Percentiles rank a stretch among this genome's conserved stretches.
These are phyloP conservation scores for Nepenthes gracilis DNA, from an alignment of 148 eudicot genomes.

Conservation along the genomic window DNA sequence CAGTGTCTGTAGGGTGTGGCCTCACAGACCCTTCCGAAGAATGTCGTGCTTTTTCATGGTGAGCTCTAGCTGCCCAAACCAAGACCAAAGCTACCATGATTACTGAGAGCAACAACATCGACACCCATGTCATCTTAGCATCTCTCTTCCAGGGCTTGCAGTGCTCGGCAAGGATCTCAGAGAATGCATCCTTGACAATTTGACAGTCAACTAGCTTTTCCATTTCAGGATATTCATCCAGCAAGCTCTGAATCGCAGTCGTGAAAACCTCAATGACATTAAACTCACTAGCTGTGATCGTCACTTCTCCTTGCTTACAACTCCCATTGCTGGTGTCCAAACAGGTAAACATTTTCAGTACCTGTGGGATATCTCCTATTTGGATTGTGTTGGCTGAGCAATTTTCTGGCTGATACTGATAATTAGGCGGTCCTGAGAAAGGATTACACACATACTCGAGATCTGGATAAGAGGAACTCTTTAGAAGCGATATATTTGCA, in stretches of 20 bases:
- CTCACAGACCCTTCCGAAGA: too few species aligned
- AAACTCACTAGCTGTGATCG: slow-evolving; percentile 19
- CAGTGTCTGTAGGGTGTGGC: too few species aligned
- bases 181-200: slow-evolving; percentile 43
- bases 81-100: slow-evolving; percentile 35
- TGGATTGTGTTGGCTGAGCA: slow-evolving; percentile 40
- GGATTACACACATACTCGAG: slow-evolving; percentile 64
- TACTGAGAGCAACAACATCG: slow-evolving; percentile 32
- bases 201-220: slow-evolving; percentile 53
- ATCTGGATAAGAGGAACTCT: slow-evolving; percentile 9
- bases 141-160: slow-evolving; percentile 53
- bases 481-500: slow-evolving; percentile 29
- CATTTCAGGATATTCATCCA: slow-evolving; percentile 54
- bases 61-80: slow-evolving; percentile 26
- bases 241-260: slow-evolving; percentile 39
- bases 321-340: slow-evolving; percentile 21
- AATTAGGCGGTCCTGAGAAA: slow-evolving; percentile 64
- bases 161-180: slow-evolving; percentile 37
- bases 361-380: slow-evolving; percentile 62
- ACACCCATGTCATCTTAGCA: slow-evolving; percentile 31
- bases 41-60: slow-evolving; percentile 8
- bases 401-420: slow-evolving; percentile 38
- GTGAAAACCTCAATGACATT: slow-evolving; percentile 32
- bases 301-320: slow-evolving; percentile 35
- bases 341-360: slow-evolving; percentile 45